Conservation (phyloP, 768 basidiomycete species). For the Russula sp. region DNA sequence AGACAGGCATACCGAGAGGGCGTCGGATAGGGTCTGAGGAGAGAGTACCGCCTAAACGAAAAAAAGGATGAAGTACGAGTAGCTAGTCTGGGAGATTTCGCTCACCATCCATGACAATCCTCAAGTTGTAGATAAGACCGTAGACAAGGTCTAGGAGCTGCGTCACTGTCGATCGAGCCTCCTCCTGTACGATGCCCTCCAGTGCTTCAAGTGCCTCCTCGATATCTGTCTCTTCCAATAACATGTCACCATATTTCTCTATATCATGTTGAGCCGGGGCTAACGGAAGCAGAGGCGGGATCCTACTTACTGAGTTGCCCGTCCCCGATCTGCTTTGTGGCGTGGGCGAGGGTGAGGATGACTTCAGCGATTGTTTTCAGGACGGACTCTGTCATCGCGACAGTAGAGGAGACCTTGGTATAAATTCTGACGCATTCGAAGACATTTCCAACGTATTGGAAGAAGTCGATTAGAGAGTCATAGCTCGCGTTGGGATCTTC, state of each 20-base stretch:
- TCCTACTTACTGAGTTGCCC: neutral
- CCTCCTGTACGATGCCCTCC: neutral
- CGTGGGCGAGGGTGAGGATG: neutral
- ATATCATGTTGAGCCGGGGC: neutral
- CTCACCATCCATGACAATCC: neutral
- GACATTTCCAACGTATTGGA: neutral
- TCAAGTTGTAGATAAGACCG: neutral
- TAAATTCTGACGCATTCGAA: neutral
- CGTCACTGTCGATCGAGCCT: neutral
- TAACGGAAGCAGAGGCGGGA: neutral
- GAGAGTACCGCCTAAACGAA: neutral
- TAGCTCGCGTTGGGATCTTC: neutral
- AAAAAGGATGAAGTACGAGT: neutral
- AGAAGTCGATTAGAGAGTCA: neutral
- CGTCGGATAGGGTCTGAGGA: neutral
- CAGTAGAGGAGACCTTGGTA: neutral
- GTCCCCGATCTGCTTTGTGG: neutral
- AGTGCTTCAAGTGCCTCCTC: neutral
- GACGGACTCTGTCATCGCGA: neutral
- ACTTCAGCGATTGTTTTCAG: neutral
- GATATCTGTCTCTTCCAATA: neutral
- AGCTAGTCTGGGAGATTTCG: neutral
- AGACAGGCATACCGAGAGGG: neutral
- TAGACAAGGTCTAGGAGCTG: neutral
- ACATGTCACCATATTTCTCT: neutral